Conservation (phyloP, 208 protist genomes). For the Leishmania gerbilli region DNA sequence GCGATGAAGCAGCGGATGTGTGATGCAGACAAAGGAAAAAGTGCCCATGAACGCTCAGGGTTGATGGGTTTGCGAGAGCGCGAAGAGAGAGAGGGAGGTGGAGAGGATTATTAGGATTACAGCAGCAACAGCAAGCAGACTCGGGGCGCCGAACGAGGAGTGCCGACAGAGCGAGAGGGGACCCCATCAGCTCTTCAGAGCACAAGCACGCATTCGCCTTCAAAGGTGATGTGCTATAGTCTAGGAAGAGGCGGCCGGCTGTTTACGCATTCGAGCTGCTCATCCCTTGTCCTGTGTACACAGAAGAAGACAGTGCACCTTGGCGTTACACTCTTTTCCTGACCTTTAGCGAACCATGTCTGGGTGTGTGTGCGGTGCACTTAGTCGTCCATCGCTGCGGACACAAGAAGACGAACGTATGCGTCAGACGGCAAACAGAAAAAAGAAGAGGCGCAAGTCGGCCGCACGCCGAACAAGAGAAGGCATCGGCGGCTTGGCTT, state of each 20-base stretch:
- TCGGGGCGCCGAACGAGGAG: background rate
- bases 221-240: conserved; percentile 68
- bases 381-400: background rate
- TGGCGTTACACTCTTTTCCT: background rate
- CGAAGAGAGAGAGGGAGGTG: background rate
- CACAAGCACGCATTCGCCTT: background rate
- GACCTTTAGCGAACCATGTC: too few species aligned
- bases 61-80: background rate
- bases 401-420: background rate
- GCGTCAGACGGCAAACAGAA: background rate
- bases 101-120: background rate
- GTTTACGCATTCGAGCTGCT: background rate
- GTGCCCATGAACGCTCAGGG: background rate
- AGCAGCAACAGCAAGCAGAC: background rate
- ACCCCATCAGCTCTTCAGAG: background rate
- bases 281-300: background rate
- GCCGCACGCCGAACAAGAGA: too few species aligned
- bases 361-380: background rate
- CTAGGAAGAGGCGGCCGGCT: background rate
- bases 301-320: background rate
- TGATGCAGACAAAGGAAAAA: background rate
- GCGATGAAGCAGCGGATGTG: background rate
- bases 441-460: background rate
- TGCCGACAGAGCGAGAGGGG: background rate
- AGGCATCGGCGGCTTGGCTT: background rate